A percentile compares a stretch with the other conserved stretches of the same genome.
Evolutionary conservation across 2,329 filamentous ascomycete species (phyloP).

Genomic region (Fusarium tupiense): DNA sequence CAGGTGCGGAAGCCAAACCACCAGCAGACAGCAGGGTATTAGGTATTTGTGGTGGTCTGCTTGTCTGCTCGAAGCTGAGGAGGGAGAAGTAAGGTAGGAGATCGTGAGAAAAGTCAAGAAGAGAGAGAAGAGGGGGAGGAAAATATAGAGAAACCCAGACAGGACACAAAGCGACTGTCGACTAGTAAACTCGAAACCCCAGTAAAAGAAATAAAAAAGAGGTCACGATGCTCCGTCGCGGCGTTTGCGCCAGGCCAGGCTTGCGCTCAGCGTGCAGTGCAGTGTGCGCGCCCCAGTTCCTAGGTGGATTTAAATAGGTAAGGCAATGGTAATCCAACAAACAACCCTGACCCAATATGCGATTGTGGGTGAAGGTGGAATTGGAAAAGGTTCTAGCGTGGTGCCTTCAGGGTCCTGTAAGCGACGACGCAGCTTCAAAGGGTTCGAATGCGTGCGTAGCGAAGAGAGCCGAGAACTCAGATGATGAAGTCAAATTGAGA

Average conservation of each 20-base stretch:
- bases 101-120: conserved; percentile 19
- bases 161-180: conserved; percentile 8
- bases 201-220: conserved; percentile 33
- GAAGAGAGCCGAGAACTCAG: conserved; percentile 14
- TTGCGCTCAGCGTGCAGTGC: conserved; percentile 16
- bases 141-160: conserved; percentile 17
- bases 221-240: conserved; percentile 45
- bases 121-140: conserved; percentile 11
- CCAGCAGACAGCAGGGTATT: conserved; percentile 35
- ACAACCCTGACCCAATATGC: conserved; percentile 31
- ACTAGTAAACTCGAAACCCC: conserved; percentile 31
- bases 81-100: background rate
- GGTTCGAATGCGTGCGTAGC: background rate
- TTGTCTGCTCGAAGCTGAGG: conserved; percentile 1
- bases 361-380: conserved; percentile 44
- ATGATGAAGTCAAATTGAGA: conserved; percentile 3
- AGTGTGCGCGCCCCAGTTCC: conserved; percentile 38
- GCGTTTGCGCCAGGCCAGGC: conserved; percentile 41
- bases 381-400: conserved; percentile 40
- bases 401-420: conserved; percentile 28
- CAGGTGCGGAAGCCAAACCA: conserved; percentile 38
- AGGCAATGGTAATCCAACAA: conserved; percentile 32
- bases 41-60: conserved; percentile 7
- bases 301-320: conserved; percentile 39
- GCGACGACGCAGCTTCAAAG: background rate